A percentile compares a stretch with the other conserved stretches of the same genome.
Evolutionary conservation across 2,329 filamentous ascomycete genomes (phyloP).

Genomic region (Penicillium psychrosexuale): DNA sequence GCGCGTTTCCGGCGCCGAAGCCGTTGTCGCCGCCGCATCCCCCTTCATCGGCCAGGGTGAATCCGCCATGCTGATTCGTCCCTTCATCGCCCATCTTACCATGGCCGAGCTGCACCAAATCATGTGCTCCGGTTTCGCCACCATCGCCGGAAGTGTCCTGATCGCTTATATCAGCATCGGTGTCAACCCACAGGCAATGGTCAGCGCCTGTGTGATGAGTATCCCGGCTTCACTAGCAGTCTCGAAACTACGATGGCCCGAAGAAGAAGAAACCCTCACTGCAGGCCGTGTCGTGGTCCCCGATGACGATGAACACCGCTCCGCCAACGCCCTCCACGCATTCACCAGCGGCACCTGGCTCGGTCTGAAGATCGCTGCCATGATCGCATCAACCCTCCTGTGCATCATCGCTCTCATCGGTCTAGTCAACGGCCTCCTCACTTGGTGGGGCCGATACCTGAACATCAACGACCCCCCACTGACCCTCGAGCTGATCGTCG

Average conservation of each 20-base stretch:
- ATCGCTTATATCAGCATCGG: slow-evolving; percentile 83
- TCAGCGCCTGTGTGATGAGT: slow-evolving; percentile 93
- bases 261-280: slow-evolving; percentile 81
- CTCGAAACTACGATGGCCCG: slow-evolving; percentile 85
- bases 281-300: slow-evolving; percentile 77
- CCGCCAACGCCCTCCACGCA: slow-evolving; percentile 79
- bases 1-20: slow-evolving; percentile 82
- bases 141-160: slow-evolving; percentile 83
- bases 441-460: slow-evolving; percentile 79
- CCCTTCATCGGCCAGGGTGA: slow-evolving; percentile 95
- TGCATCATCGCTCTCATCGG: slow-evolving; percentile 77
- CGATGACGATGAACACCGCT: slow-evolving; percentile 66
- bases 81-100: slow-evolving; percentile 81
- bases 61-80: slow-evolving; percentile 86
- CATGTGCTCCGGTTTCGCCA: slow-evolving; percentile 89
- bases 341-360: slow-evolving; percentile 83
- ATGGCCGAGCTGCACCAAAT: slow-evolving; percentile 86
- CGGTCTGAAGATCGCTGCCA: slow-evolving; percentile 80
- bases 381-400: slow-evolving; percentile 75
- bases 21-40: slow-evolving; percentile 88
- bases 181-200: slow-evolving; percentile 77
- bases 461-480: slow-evolving; percentile 68
- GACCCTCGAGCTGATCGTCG: slow-evolving; percentile 70
- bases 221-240: slow-evolving; percentile 87
- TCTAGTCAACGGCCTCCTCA: slow-evolving; percentile 71